These are phyloP conservation scores for Bigelowiella natans DNA, from an alignment of 78 protist species.

Conservation along the genomic window DNA sequence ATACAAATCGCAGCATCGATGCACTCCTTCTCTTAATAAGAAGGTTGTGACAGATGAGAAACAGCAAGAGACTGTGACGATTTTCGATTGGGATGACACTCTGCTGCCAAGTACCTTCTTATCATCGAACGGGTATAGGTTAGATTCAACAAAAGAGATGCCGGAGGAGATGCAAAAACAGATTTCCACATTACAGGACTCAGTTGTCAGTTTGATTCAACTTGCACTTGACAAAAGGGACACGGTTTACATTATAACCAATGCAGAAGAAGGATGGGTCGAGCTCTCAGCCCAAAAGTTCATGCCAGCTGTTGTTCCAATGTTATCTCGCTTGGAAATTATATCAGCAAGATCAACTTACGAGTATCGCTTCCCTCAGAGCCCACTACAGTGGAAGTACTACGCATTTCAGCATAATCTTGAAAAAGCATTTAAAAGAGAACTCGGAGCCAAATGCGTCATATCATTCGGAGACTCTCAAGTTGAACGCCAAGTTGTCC, in stretches of 20 bases:
- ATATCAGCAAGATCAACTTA: neutral
- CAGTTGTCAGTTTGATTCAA: neutral
- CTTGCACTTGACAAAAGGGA: neutral
- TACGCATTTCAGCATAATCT: neutral
- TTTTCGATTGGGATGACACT: conserved; percentile 11
- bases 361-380: neutral
- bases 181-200: neutral
- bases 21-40: too few species aligned
- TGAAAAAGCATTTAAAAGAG: neutral
- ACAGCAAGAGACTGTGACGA: neutral
- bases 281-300: neutral
- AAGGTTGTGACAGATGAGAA: too few species aligned
- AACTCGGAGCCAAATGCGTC: neutral
- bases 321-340: neutral
- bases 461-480: conserved; percentile 1
- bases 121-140: neutral
- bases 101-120: neutral
- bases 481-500: neutral
- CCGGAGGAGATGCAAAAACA: neutral
- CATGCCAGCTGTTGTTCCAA: neutral
- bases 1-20: too few species aligned
- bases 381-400: conserved; percentile 22
- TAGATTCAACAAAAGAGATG: neutral
- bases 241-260: neutral
- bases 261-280: conserved; percentile 1